phyloP scores from a whole-genome alignment of 108 stramenopile species.

The Tribonema minus region DNA sequence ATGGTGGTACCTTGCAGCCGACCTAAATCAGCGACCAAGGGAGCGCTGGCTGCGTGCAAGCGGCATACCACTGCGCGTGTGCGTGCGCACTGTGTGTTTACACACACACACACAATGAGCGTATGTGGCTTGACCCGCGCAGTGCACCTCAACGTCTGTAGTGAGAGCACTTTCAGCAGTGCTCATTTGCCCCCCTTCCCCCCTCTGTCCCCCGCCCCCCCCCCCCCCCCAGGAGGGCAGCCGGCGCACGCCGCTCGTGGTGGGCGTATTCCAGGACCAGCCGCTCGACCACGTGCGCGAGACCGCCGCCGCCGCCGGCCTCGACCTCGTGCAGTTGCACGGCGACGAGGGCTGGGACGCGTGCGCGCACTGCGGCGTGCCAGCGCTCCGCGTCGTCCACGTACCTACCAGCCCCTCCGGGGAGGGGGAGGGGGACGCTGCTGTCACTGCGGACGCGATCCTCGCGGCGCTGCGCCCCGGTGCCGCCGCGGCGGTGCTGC shows the following conservation, averaged over 20 bases:
- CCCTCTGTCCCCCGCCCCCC: too few species aligned
- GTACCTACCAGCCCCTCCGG: constrained; percentile 48
- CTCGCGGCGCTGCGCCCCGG: constrained; percentile 64
- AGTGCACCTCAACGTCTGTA: too few species aligned
- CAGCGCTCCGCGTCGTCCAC: constrained; percentile 85
- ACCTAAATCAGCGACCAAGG: too few species aligned
- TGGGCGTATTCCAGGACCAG: constrained; percentile 95
- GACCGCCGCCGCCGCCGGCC: constrained; percentile 71
- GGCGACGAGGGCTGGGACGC: constrained; percentile 82
- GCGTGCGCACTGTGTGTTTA: too few species aligned
- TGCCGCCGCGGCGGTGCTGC: constrained; percentile 65
- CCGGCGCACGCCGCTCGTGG: constrained; percentile 34
- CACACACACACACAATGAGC: too few species aligned
- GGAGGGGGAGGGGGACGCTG: constrained; percentile 60
- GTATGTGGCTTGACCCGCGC: too few species aligned
- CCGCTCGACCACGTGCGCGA: constrained; percentile 62
- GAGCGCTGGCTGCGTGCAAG: too few species aligned
- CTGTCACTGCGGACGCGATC: constrained; percentile 52
- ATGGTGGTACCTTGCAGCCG: too few species aligned
- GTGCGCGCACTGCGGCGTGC: constrained; percentile 65
- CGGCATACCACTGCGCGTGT: too few species aligned
- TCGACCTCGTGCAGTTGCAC: constrained; percentile 95
- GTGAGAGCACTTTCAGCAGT: too few species aligned
- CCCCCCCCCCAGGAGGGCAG: not conserved
- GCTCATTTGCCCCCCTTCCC: too few species aligned